Percentiles rank a stretch among this genome's conserved stretches.
phyloP scores from a whole-genome alignment of 1,139 yeast species.

The Blastobotrys apis region DNA sequence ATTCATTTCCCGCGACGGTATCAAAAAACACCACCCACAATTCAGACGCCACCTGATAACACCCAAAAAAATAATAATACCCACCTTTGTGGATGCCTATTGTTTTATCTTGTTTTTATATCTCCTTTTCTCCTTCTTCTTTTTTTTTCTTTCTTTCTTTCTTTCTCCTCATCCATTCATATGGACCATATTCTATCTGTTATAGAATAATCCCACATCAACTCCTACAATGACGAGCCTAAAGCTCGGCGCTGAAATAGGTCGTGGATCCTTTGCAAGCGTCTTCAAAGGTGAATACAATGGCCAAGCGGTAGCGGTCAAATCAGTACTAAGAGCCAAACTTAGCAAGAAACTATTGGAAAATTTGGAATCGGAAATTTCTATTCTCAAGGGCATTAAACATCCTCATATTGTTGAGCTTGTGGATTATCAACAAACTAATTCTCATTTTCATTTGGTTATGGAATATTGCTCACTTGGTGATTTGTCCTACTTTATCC shows the following conservation, averaged over 20 bases:
- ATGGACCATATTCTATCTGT: too few relatives aligned
- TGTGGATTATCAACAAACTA: constrained; percentile 74
- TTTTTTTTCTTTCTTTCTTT: constrained; percentile 6
- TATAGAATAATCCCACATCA: too few relatives aligned
- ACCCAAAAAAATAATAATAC: too few relatives aligned
- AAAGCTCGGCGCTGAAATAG: constrained; percentile 67
- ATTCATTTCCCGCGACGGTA: too few relatives aligned
- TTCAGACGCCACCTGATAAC: too few relatives aligned
- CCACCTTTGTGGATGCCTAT: too few relatives aligned
- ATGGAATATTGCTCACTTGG: constrained; percentile 98
- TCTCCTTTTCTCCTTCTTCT: neutral
- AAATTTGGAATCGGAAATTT: constrained; percentile 85
- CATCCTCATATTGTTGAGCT: constrained; percentile 92
- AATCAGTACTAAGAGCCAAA: constrained; percentile 78
- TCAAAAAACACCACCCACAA: too few relatives aligned
- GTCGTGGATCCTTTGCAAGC: constrained; percentile 92
- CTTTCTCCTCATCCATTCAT: too few relatives aligned
- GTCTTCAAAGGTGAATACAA: constrained; percentile 71
- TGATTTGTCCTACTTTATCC: constrained; percentile 81
- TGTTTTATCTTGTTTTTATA: constrained; percentile 7
- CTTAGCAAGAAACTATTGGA: constrained; percentile 82
- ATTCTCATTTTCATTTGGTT: constrained; percentile 78
- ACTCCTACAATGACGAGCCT: constrained; percentile 5
- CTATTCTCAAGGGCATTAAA: constrained; percentile 76
- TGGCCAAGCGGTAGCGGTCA: constrained; percentile 71